Base-by-base conservation (phyloP, 2,329 filamentous ascomycete genomes). In the Neofusicoccum ribis region DNA sequence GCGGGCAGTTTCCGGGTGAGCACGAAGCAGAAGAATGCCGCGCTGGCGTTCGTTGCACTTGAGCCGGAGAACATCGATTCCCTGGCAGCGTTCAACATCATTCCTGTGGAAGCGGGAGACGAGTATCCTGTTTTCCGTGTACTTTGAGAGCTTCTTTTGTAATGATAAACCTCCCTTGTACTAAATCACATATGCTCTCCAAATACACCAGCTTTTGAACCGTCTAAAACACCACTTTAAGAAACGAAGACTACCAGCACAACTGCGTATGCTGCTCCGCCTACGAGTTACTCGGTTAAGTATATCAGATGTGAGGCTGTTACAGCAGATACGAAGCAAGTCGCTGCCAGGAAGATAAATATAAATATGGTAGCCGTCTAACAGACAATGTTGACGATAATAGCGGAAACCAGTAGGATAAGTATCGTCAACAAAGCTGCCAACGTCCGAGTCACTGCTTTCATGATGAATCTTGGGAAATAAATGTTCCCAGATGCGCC, bases 51-150 rank as follows among this genome's bases (percentile, higher is more conserved):
- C 67, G 73, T 76, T 27, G 70, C 75, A n/a, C 67, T 78, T 5
- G 76, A 78, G 65, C 77, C 76, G 5, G 76, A 78, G 68, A 74
- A 74, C 17, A 74, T 75, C 36, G 76, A 78, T 51, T 74, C 71
- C 5, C 77, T 75, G 66, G 76, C 78, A 3, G 76, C 72, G 7
- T 77, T 76, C 66, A 73, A 72, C 3, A 73, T 78, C 31, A 71
- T 78, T 27, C 74, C 75, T 8, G 46, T 78, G 66, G 75, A 73
- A 46, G 71, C 72, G 8, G 76, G 75, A 2, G 74, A 78, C 63
- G 47, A 73, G 66, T 76, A 76, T 67, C 76, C 74, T 6, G 67
- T 78, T 1, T 78, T 72, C 54, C 56, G 43, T 31, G 17, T 31
- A 31, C 27, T 31, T 31, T 31, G 27, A 31, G 27, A 31, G 27